These are phyloP conservation scores for Pichia gijzeniarum DNA, from an alignment of 805 yeast species.

Conservation along the genomic window DNA sequence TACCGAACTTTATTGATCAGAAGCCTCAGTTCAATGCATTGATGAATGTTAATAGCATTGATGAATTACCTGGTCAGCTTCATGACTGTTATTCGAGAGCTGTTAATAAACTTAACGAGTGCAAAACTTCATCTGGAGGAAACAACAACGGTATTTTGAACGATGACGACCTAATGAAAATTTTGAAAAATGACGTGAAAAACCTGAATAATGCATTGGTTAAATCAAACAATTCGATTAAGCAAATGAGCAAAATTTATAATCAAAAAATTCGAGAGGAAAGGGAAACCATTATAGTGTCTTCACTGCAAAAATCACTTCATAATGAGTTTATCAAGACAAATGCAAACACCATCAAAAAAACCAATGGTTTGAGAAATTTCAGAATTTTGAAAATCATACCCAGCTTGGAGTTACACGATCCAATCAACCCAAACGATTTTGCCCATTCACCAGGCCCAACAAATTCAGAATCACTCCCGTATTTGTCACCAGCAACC, in stretches of 20 bases:
- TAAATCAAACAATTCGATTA: constrained; percentile 17
- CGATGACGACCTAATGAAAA: constrained; percentile 24
- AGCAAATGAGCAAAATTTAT: constrained; percentile 20
- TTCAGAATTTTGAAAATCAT: constrained; percentile 1
- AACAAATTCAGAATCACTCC: background rate
- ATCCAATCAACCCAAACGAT: background rate
- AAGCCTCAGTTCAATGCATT: constrained; percentile 7
- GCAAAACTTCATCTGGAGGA: background rate
- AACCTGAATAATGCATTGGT: constrained; percentile 18
- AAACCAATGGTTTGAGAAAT: constrained; percentile 2
- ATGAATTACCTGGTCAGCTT: constrained; percentile 7
- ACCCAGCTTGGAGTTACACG: background rate
- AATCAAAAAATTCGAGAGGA: constrained; percentile 22
- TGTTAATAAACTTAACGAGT: constrained; percentile 3
- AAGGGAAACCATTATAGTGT: constrained; percentile 19
- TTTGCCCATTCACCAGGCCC: background rate
- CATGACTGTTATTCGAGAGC: constrained; percentile 7
- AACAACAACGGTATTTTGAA: constrained; percentile 16
- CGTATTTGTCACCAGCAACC: background rate
- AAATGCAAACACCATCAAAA: constrained; percentile 1
- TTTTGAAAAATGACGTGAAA: constrained; percentile 27
- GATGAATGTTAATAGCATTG: constrained; percentile 1
- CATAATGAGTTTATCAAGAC: constrained; percentile 13
- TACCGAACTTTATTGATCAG: constrained; percentile 12
- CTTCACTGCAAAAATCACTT: constrained; percentile 11